Evolutionary conservation across 2,329 filamentous ascomycete species (phyloP), one percentile per base, ranked within the genome.

Genomic region (Chaetomiaceae sp.): DNA sequence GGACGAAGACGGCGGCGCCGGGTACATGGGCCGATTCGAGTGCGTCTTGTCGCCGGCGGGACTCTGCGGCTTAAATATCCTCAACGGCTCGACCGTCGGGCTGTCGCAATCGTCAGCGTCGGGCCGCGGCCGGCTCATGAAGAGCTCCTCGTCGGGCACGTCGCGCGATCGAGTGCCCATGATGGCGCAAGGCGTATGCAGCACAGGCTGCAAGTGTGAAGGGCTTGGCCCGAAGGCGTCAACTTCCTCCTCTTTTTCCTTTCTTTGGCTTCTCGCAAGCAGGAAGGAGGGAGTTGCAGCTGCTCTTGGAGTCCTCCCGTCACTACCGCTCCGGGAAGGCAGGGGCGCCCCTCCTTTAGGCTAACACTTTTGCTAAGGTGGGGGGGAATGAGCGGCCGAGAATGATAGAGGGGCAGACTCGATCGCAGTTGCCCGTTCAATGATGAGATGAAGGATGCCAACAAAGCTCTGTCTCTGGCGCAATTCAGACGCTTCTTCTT

Each of bases 61-160:
- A 48, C 82, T 85, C 58, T 81, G 78, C 47, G 83, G 81, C 66
- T 94, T 94, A 70, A 83, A 84, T 64, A 95, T 94, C 60, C 88
- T 81, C 67, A 95, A 68, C 50, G 89, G 89, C 59, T 86, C 86
- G 57, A 95, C 78, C 15, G 86, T 87, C 48, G 88, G 86, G 59
- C 86, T 88, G 59, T 88, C 81, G 62, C 69, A 66, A 50, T 71
- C 71, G 38, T 76, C 72, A 10, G 68, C 65, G n/a, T 32, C 29
- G 8, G 60, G 52, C 8, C 70, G 69, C 45, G 74, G 75, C 41
- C 72, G 75, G 62, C 67, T 78, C 67, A 94, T 77, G 70, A 94
- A 91, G 71, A 94, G 84, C 74, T 91, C 88, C 67, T 89, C 84
- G 24, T 88, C 84, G 20, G 84, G 79, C 56, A 83, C 73, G 58